Percentiles rank a stretch among this genome's conserved stretches.
Evolutionary conservation across 2,329 filamentous ascomycete species (phyloP).

Genomic region (Uncinocarpus reesii): DNA sequence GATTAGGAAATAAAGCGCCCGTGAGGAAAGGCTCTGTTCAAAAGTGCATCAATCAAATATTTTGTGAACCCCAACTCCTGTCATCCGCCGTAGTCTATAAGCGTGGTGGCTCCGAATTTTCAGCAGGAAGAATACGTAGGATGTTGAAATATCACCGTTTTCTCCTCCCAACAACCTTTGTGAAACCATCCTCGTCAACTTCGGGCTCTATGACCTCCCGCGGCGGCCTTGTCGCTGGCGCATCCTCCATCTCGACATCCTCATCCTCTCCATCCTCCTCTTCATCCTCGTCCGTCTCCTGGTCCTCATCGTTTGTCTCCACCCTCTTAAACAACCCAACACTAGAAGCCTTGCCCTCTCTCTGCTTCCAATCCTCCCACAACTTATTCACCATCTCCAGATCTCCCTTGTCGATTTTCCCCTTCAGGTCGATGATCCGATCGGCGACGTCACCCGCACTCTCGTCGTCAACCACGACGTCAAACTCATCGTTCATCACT

Average conservation of each 20-base stretch:
- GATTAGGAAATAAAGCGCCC: background rate
- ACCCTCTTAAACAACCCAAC: slow-evolving; percentile 29
- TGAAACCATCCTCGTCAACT: slow-evolving; percentile 74
- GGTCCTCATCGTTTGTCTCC: slow-evolving; percentile 40
- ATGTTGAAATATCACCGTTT: too few relatives aligned
- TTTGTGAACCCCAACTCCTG: background rate
- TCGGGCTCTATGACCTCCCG: slow-evolving; percentile 59
- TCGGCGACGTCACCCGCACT: slow-evolving; percentile 64
- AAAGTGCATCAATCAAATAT: background rate
- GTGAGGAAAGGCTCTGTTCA: too few relatives aligned
- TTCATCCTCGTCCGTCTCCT: slow-evolving; percentile 49
- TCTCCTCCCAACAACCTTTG: slow-evolving; percentile 61
- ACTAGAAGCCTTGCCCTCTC: slow-evolving; percentile 28
- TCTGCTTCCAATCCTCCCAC: slow-evolving; percentile 37
- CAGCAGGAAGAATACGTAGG: too few relatives aligned
- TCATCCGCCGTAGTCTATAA: background rate
- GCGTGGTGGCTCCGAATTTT: too few relatives aligned
- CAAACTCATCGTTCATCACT: slow-evolving; percentile 92
- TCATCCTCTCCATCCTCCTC: slow-evolving; percentile 45
- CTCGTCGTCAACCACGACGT: slow-evolving; percentile 84
- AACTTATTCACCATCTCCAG: slow-evolving; percentile 56
- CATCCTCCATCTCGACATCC: slow-evolving; percentile 58
- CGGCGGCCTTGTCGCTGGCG: slow-evolving; percentile 38
- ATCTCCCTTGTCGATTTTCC: slow-evolving; percentile 54
- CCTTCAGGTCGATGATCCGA: slow-evolving; percentile 58